Evolutionary conservation across 768 basidiomycete genomes (phyloP), one percentile per base, ranked within the genome.

Genomic region (Agaricus sinodeliciosus): DNA sequence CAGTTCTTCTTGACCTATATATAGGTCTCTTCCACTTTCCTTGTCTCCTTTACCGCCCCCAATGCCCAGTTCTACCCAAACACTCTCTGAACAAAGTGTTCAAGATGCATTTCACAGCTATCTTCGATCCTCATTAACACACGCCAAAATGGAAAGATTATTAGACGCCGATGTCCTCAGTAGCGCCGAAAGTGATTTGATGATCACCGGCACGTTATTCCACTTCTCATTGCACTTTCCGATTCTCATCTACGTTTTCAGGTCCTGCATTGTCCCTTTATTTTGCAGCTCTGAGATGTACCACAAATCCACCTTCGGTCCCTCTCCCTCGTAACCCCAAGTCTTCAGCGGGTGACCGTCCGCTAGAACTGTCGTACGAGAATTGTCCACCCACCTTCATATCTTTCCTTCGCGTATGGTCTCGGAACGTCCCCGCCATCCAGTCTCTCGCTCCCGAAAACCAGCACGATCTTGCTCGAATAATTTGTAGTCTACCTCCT

Each of bases 91-190:
- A 61, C 64, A 78, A 49, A 75, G 78, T 48, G 75, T 90, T 16
- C 86, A 88, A 59, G 82, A 90, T 59, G 80, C 81, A 58, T 93
- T 93, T 63, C 90, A 92, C 67, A 79, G 78, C 61, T 93, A 87
- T 60, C 79, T 92, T 60, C 85, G 85, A 60, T 86, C 84, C 1
- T 88, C 88, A 0, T 69, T 93, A 9, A 76, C 86, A 0, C 82
- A 85, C 60, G 91, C 90, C 0, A 90, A 88, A 61, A 78, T 75
- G 0, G 91, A 94, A 65, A 69, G 72, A 3, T 72, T 94, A 1
- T 70, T 94, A 31, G 86, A 88, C 61, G 78, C 79, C 6, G 83
- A 89, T 39, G 65, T 89, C 1, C 71, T 93, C 4, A 84, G 83
- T 34, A 85, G 82, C 42, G 91, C 88, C 9, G 87, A 90, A 67